Conservation (phyloP, 306 rosid species). For the Cucumis cinereus region DNA sequence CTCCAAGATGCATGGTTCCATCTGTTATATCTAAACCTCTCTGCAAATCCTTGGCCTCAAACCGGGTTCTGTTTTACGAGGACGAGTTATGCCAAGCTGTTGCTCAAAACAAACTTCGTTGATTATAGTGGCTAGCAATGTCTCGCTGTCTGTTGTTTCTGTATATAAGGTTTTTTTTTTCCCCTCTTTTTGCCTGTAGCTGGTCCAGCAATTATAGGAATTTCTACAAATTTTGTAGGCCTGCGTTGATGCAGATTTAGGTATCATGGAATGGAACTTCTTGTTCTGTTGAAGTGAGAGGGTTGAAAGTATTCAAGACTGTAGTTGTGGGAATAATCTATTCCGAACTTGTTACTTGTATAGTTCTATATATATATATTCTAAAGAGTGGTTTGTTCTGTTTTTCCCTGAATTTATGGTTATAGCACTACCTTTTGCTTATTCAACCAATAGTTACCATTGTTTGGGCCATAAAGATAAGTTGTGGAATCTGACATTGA, state of each 20-base stretch:
- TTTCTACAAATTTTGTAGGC: slow-evolving; percentile 48
- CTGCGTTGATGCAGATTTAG: slow-evolving; percentile 36
- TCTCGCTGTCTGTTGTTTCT: slow-evolving; percentile 12
- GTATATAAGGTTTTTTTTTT: slow-evolving; percentile 32
- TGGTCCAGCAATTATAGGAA: slow-evolving; percentile 26
- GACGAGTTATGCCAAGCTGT: slow-evolving; percentile 95
- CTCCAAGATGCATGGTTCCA: slow-evolving; percentile 62
- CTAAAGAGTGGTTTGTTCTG: not conserved
- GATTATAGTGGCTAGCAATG: slow-evolving; percentile 13
- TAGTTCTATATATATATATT: not conserved
- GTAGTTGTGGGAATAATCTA: slow-evolving; percentile 9
- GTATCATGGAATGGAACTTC: slow-evolving; percentile 37
- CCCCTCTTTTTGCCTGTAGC: slow-evolving; percentile 10
- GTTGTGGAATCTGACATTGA: no score
- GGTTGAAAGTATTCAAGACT: not conserved
- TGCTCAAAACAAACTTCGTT: slow-evolving; percentile 86
- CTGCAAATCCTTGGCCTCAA: slow-evolving; percentile 80
- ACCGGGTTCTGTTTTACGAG: slow-evolving; percentile 83
- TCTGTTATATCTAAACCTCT: slow-evolving; percentile 63
- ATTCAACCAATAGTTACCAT: not conserved
- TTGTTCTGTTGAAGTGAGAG: slow-evolving; percentile 5
- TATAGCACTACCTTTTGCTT: not conserved
- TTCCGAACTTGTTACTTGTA: slow-evolving; percentile 6
- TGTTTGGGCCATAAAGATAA: not conserved
- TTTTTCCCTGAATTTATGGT: not conserved